Evolutionary conservation across 1,284 basidiomycete species (phyloP), one percentile per base, ranked within the genome.

Genomic region (Sanguinoderma infundibulare): DNA sequence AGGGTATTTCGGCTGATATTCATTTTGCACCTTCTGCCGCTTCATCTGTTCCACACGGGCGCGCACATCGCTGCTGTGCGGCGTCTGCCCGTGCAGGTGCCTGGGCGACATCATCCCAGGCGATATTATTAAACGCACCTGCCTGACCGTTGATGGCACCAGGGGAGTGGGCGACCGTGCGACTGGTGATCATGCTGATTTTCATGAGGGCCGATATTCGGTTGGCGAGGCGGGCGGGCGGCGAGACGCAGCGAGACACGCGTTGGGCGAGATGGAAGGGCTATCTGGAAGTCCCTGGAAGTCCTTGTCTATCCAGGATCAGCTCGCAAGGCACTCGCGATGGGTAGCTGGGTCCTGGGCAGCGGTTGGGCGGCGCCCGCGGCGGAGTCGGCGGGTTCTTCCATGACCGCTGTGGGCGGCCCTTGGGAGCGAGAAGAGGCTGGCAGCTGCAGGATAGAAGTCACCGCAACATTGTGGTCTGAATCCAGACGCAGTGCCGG

Each of bases 61-160:
- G 32, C 35, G 51, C 51, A 53, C 51, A 30, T 53, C 52, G 52
- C 40, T 53, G 52, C 52, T 24, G 52, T 53, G 52, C 52, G 36
- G 51, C 30, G 34, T 12, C 10, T 17, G 30, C 28, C 20, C 28
- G 32, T 14, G 22, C 4, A 32, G 5, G 47, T 50, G 47, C 47
- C 47, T 50, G 47, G 30, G n/a, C n/a, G n/a, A n/a, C n/a, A n/a
- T 1, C 30, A 34, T 30, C 8, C 8, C 35, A n/a, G 47, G 20
- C 28, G 28, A 34, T 34, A 17, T n/a, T n/a, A n/a, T n/a, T n/a
- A n/a, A n/a, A n/a, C n/a, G n/a, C n/a, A n/a, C n/a, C n/a, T n/a
- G n/a, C n/a, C n/a, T n/a, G n/a, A n/a, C n/a, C n/a, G n/a, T n/a
- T n/a, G n/a, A n/a, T n/a, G n/a, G n/a, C n/a, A n/a, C n/a, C n/a